phyloP scores from a whole-genome alignment of 2,329 filamentous ascomycete species.

The Trichoderma koningiopsis region DNA sequence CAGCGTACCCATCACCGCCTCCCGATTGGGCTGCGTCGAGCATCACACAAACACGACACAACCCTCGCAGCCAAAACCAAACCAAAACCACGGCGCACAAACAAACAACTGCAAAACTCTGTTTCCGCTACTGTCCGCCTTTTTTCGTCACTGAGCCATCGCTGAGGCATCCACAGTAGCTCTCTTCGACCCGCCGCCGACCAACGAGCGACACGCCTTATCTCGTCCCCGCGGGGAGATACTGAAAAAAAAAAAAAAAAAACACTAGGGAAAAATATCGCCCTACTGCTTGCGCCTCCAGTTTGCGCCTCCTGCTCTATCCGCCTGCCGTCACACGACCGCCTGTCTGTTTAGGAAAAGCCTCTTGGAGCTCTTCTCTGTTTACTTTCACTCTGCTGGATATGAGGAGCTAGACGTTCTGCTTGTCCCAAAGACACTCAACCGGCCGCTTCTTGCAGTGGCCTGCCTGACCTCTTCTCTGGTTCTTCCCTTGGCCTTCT shows the following conservation, averaged over 20 bases:
- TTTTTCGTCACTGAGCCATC: neutral
- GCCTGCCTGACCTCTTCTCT: slow-evolving; percentile 24
- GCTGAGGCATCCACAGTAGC: neutral
- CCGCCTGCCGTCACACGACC: slow-evolving; percentile 11
- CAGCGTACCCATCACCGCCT: neutral
- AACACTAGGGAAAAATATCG: neutral
- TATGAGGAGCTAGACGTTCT: slow-evolving; percentile 30
- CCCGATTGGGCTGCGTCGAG: slow-evolving; percentile 18
- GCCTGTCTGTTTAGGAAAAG: slow-evolving; percentile 2
- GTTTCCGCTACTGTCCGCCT: neutral
- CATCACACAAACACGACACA: slow-evolving; percentile 21
- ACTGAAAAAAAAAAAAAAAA: slow-evolving; percentile 1
- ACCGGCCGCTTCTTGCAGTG: slow-evolving; percentile 21
- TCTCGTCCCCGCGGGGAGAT: slow-evolving; percentile 15
- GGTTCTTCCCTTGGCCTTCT: slow-evolving; percentile 54
- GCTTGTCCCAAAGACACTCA: slow-evolving; percentile 33
- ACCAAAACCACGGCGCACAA: slow-evolving; percentile 16
- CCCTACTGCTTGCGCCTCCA: slow-evolving; percentile 11
- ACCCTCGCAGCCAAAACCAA: slow-evolving; percentile 20
- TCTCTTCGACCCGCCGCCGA: neutral
- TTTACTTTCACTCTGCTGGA: neutral
- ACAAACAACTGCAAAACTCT: slow-evolving; percentile 9
- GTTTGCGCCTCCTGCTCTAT: neutral
- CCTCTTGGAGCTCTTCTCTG: slow-evolving; percentile 11
- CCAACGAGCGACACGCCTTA: neutral